Evolutionary conservation across 2,329 filamentous ascomycete genomes (phyloP), one percentile per base, ranked within the genome.

Genomic region (Fusarium scirpi): DNA sequence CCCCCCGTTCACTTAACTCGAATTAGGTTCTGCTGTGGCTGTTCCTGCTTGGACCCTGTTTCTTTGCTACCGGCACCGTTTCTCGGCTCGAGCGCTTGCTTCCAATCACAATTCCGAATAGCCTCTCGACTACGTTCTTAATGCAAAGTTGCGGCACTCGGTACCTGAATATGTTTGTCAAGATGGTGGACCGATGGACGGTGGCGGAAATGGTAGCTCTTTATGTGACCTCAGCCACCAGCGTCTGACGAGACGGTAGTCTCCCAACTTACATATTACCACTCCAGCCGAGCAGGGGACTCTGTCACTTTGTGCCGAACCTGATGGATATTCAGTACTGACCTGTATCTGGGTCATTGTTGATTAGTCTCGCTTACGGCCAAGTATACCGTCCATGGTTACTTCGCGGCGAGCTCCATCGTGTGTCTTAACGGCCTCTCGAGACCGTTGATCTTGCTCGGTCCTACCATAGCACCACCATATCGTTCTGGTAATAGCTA

Each of bases 151-250:
- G 68, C 71, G 60, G 65, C 69, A 69, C 65, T 51, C 53, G 68
- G 69, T 71, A 71, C 69, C 69, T 71, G 69, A 71, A 69, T 43
- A 43, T 66, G 52, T 61, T 40, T 56, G 58, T 49, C 43, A 48
- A 69, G 34, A 57, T 65, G 63, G 69, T 70, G 53, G 65, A 56
- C 30, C 40, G 64, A 62, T 58, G 53, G 47, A 58, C 40, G 49
- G 69, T 71, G 69, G 69, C 69, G 69, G 60, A 47, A 54, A 49
- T 66, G 44, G 34, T 48, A 59, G 53, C 51, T 69, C 22, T 58
- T 30, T 61, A 40, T 27, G 56, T 56, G 45, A 55, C 56, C 60
- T 72, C 51, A 67, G 69, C 69, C 69, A 71, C 69, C 57, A 30
- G 63, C 53, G 47, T 46, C 54, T 60, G 47, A 69, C 20, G 20